These are phyloP conservation scores for Kodamaea plutei DNA, from an alignment of 1,139 yeast genomes.

Conservation along the genomic window DNA sequence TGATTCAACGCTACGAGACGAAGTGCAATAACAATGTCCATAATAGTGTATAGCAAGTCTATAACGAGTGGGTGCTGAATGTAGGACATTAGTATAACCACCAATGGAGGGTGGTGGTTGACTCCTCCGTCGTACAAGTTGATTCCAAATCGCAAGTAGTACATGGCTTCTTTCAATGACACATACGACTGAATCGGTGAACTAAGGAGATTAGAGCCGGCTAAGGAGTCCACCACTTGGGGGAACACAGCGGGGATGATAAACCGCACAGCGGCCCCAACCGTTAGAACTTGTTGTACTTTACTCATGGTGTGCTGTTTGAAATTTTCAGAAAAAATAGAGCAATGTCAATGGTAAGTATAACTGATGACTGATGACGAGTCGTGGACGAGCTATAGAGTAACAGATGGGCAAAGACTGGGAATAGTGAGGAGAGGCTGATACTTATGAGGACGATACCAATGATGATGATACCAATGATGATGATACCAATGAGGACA, in stretches of 20 bases:
- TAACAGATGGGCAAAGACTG: no score
- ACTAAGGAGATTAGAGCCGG: slow-evolving; percentile 60
- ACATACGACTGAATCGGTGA: slow-evolving; percentile 70
- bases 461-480: no score
- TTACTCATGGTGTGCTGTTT: slow-evolving; percentile 16
- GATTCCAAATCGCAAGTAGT: slow-evolving; percentile 53
- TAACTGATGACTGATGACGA: no score
- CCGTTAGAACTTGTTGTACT: slow-evolving; percentile 21
- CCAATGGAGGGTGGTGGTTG: slow-evolving; percentile 78
- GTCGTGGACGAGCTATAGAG: no score
- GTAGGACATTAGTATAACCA: slow-evolving; percentile 48
- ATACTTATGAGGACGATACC: no score
- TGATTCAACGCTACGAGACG: slow-evolving; percentile 37
- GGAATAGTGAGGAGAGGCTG: no score
- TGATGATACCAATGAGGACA: no score
- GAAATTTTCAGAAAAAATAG: neutral
- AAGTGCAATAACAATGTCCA: slow-evolving; percentile 42
- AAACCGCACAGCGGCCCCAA: slow-evolving; percentile 32
- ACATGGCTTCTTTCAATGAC: slow-evolving; percentile 76
- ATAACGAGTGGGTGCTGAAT: slow-evolving; percentile 27
- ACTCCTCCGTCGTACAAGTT: slow-evolving; percentile 82
- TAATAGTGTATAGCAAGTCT: slow-evolving; percentile 34
- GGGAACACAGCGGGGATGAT: slow-evolving; percentile 34
- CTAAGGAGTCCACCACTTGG: slow-evolving; percentile 23
- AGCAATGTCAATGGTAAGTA: slow-evolving; percentile 5